phyloP scores from a whole-genome alignment of 176 grass and related monocot genomes.

The Oryza nivara region DNA sequence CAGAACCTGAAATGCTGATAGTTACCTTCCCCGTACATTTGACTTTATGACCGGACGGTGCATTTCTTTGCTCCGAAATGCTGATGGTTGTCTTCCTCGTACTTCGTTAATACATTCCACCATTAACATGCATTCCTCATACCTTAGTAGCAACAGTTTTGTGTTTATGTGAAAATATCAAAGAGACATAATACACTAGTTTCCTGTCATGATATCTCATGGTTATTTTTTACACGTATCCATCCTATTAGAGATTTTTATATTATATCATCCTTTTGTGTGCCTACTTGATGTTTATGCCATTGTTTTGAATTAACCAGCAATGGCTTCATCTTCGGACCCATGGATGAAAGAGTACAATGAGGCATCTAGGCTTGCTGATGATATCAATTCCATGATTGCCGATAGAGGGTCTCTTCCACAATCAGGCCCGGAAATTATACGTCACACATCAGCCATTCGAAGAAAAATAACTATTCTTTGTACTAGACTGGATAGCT shows the following conservation, averaged over 20 bases:
- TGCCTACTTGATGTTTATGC: constrained; percentile 6
- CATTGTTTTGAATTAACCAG: constrained; percentile 52
- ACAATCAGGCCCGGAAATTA: constrained; percentile 73
- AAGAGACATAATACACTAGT: background rate
- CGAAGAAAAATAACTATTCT: constrained; percentile 87
- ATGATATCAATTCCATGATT: constrained; percentile 85
- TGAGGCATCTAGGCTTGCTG: constrained; percentile 80
- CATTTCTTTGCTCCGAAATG: background rate
- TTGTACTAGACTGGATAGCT: constrained; percentile 74
- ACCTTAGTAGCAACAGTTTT: background rate
- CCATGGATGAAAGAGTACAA: constrained; percentile 78
- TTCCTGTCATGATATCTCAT: constrained; percentile 15
- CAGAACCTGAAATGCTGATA: background rate
- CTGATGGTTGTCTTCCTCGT: background rate
- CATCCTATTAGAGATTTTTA: background rate
- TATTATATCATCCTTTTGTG: constrained; percentile 1
- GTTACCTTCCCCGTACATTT: background rate
- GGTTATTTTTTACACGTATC: background rate
- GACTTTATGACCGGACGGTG: background rate
- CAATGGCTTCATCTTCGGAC: constrained; percentile 73
- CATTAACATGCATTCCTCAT: background rate
- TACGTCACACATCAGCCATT: constrained; percentile 65
- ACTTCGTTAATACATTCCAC: background rate
- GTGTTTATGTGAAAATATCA: background rate
- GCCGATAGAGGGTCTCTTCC: constrained; percentile 80